Evolutionary conservation across 805 yeast species (phyloP), one percentile per base, ranked within the genome.

Genomic region (Starmerella riodocensis): DNA sequence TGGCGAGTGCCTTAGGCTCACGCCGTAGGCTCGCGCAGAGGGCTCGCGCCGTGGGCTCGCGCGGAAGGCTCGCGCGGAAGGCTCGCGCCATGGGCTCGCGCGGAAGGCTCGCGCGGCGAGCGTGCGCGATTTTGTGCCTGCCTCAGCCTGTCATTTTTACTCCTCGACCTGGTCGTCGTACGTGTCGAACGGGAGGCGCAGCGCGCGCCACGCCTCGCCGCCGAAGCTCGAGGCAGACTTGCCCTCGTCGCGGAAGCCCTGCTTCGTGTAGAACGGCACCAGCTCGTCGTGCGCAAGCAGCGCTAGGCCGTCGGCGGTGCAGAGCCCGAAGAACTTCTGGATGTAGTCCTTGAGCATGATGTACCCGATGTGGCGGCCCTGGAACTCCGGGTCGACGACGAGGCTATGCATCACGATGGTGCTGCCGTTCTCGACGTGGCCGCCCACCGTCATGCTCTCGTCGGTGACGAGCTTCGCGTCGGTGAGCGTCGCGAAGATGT

Each of bases 311-410:
- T 76, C 81, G 33, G 91, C 95, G 45, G 84, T 76, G 50, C 76
- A 83, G 57, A 85, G 93, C 57, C 84, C 84, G 35, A 83, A 73
- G 59, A 88, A 64, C 55, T 88, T 82, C 59, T 91, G 96, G 45
- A 86, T 71, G 62, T 82, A 91, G 61, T 88, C 98, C 50, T 80
- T 84, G 53, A 88, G 60, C 54, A 88, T 62, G 42, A 85, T 64
- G 12, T 93, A 73, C 7, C 93, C 97, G 43, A 91, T 65, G 55
- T 81, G 82, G 60, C 75, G 71, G 43, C 86, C 82, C 57, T 78
- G 83, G 69, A 74, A 83, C 29, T 74, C 73, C 18, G 85, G 81
- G 50, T 74, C 74, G 21, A 91, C 73, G 2, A 75, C 86, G 19
- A 88, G 63, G 4, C 91, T 74, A 58, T 91, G 97, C 35, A 88